phyloP scores from a whole-genome alignment of 352 stramenopile genomes.

The Phytopythium helicoides region DNA sequence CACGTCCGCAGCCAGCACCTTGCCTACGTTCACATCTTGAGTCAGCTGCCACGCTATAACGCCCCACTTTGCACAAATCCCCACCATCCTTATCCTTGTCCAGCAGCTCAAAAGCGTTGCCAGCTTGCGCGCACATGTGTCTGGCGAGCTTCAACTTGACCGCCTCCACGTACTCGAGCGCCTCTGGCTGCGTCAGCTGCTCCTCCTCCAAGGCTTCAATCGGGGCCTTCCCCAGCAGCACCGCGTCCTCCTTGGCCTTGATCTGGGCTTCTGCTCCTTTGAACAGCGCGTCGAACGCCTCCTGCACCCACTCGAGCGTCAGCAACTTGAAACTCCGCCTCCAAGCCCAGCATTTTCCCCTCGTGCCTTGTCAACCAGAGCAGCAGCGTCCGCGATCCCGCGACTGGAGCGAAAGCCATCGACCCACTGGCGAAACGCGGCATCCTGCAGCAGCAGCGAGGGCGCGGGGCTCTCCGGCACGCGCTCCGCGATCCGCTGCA shows the following conservation, averaged over 20 bases:
- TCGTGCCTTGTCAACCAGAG: constrained; percentile 30
- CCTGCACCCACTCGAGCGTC: constrained; percentile 2
- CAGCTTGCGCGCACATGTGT: constrained; percentile 49
- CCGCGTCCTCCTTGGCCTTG: constrained; percentile 35
- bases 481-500: constrained; percentile 51
- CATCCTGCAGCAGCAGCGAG: constrained; percentile 15
- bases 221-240: constrained; percentile 31
- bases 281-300: constrained; percentile 46
- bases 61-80: too few relatives aligned
- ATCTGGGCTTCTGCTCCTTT: constrained; percentile 41
- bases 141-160: constrained; percentile 59
- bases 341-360: background rate
- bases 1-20: constrained; percentile 39
- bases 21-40: too few relatives aligned
- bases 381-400: constrained; percentile 6
- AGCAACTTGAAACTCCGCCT: background rate
- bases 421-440: constrained; percentile 24
- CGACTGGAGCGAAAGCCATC: constrained; percentile 17
- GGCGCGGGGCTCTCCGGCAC: constrained; percentile 20
- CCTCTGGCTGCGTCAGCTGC: constrained; percentile 14
- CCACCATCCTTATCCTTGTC: constrained; percentile 71
- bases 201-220: constrained; percentile 38
- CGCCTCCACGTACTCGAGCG: constrained; percentile 44
- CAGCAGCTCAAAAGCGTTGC: constrained; percentile 44
- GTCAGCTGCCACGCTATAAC: too few relatives aligned